Conservation (phyloP, 108 stramenopile genomes). For the Mediolabrus comicus region DNA sequence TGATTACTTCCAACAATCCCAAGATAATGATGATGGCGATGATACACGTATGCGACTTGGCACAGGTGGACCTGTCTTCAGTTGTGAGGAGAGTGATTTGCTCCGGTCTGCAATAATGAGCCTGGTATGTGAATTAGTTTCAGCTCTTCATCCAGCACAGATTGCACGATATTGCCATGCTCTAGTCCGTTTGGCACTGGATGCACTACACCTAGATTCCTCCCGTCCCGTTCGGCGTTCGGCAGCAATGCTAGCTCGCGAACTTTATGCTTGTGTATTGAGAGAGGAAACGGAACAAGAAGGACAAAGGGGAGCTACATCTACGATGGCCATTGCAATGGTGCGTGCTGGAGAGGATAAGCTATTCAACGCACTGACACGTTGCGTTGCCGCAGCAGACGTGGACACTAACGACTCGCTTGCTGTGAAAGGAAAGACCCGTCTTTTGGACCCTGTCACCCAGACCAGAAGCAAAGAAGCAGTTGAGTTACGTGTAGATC, state of each 20-base stretch:
- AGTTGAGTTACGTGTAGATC: conserved; percentile 40
- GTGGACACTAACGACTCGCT: conserved; percentile 6
- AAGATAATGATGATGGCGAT: conserved; percentile 23
- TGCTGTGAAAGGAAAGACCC: conserved; percentile 16
- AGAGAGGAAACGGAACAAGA: conserved; percentile 35
- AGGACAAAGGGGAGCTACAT: background rate
- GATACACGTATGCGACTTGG: conserved; percentile 48
- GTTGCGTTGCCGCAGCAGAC: conserved; percentile 18
- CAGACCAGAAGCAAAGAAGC: conserved; percentile 71
- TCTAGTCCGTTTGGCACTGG: conserved; percentile 34
- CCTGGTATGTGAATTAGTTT: conserved; percentile 60
- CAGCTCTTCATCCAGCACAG: conserved; percentile 24
- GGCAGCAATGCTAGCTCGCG: conserved; percentile 64
- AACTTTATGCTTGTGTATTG: conserved; percentile 58
- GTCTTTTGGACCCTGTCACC: conserved; percentile 54
- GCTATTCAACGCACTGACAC: conserved; percentile 32
- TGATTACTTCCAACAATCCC: conserved; percentile 12
- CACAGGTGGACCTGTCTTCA: conserved; percentile 80
- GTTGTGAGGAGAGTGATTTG: conserved; percentile 65
- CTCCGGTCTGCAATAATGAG: conserved; percentile 62
- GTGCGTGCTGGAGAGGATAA: conserved; percentile 47
- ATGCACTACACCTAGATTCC: conserved; percentile 52
- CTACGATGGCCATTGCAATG: conserved; percentile 54
- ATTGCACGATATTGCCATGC: conserved; percentile 52
- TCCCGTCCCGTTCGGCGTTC: conserved; percentile 64